Base-by-base conservation (phyloP, 2,329 filamentous ascomycete species). In the Magnaporthiopsis rhizophila region DNA sequence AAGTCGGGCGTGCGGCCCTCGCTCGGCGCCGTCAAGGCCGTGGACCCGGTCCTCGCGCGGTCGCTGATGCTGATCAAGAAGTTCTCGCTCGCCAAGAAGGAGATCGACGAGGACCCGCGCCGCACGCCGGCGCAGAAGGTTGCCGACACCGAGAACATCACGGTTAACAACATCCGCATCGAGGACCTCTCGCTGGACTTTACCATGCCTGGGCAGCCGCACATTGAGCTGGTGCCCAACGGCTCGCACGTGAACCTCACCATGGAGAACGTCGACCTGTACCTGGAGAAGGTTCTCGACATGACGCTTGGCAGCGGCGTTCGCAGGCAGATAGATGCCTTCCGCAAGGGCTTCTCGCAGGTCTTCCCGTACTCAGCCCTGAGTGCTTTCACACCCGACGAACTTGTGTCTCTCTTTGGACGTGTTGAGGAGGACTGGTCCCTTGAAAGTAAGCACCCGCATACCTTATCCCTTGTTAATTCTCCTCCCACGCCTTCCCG, bases 331-430 rank as follows among this genome's bases (percentile, higher is more conserved):
- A 87, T 97, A 0, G 91, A 97, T 71, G 91, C 94, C 4, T 99
- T 99, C 83, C 87, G 91, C 65, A 78, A 84, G 21, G 95, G 95
- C 0, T 99, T 99, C 75, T 96, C 93, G 0, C 90, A 96, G 69
- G 96, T 99, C 0, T 99, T 99, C 80, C 92, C 94, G 0, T 99
- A 97, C 77, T 89, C 91, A 4, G 92, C 96, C 9, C 79, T 99
- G 61, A 91, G 89, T 68, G 92, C 95, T 0, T 99, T 99, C 73
- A 99, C 95, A 0, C 93, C 96, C 0, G 92, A 92, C 70, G 96
- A 99, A 75, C 82, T 99, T 36, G 94, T 97, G 57, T 94, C 93
- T 80, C 83, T 99, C 32, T 99, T 98, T 78, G 95, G 95, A 24
- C 87, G 89, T 65, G 88, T 92, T 5, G 91, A 98, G 9, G 95